These are phyloP conservation scores for Hymenoscyphus fructigenus DNA, from an alignment of 2,329 filamentous ascomycete species.

Conservation along the genomic window DNA sequence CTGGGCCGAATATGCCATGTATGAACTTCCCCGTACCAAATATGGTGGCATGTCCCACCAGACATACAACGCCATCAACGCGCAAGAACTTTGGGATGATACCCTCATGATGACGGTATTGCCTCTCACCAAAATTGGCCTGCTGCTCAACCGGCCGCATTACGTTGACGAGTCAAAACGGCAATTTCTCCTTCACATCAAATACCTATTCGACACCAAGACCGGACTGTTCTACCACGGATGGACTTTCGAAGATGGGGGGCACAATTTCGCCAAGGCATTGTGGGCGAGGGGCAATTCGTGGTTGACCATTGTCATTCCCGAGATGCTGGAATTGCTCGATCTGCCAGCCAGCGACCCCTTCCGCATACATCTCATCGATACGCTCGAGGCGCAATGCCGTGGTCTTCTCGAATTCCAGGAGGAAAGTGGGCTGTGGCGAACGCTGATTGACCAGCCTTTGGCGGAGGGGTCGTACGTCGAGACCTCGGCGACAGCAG, in stretches of 20 bases:
- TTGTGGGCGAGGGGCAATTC: constrained; percentile 62
- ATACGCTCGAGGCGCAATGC: constrained; percentile 68
- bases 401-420: constrained; percentile 63
- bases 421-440: constrained; percentile 64
- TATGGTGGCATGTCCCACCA: constrained; percentile 51
- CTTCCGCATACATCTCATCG: constrained; percentile 56
- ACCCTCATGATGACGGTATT: constrained; percentile 87
- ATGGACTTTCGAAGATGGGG: constrained; percentile 72
- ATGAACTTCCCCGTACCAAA: constrained; percentile 69
- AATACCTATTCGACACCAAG: constrained; percentile 72
- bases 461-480: constrained; percentile 68
- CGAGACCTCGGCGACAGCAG: constrained; percentile 76
- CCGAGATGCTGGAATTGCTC: constrained; percentile 75
- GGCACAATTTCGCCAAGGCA: constrained; percentile 60
- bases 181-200: constrained; percentile 75
- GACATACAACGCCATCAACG: constrained; percentile 51
- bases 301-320: constrained; percentile 82
- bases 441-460: constrained; percentile 69
- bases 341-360: constrained; percentile 59
- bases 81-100: constrained; percentile 79
- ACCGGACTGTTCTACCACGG: constrained; percentile 79
- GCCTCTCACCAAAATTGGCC: constrained; percentile 70
- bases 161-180: constrained; percentile 77
- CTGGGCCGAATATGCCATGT: constrained; percentile 80
- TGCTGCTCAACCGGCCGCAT: constrained; percentile 65